These are phyloP conservation scores for Penicillium malachiteum DNA, from an alignment of 495 filamentous ascomycete genomes.

Conservation along the genomic window DNA sequence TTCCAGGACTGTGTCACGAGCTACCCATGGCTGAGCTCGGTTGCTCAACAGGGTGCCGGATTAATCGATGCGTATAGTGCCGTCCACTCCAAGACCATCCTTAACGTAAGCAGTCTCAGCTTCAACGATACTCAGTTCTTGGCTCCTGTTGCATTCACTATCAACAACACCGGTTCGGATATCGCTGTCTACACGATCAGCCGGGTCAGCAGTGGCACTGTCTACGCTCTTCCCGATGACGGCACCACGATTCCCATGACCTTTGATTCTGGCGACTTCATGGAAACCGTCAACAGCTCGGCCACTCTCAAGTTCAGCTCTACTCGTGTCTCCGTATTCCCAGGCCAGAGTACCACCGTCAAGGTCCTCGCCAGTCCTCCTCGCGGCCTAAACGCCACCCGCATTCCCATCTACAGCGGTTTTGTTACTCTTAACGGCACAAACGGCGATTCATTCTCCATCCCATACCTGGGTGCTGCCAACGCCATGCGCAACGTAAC, in stretches of 20 bases:
- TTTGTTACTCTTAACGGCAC: conserved; percentile 35
- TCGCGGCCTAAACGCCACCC: conserved; percentile 15
- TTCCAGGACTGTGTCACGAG: conserved; percentile 49
- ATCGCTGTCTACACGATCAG: conserved; percentile 47
- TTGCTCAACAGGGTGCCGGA: conserved; percentile 57
- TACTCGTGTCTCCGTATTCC: not conserved
- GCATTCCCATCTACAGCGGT: conserved; percentile 37
- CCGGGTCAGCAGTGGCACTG: conserved; percentile 22
- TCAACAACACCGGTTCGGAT: conserved; percentile 50
- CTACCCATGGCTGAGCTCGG: conserved; percentile 45
- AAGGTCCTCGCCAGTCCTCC: conserved; percentile 21
- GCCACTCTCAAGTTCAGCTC: conserved; percentile 11
- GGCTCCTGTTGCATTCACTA: conserved; percentile 42
- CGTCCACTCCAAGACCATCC: conserved; percentile 51
- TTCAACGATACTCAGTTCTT: conserved; percentile 60
- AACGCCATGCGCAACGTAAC: conserved; percentile 18
- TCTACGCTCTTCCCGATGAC: conserved; percentile 24
- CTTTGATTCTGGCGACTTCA: conserved; percentile 20
- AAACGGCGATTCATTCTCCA: conserved; percentile 28
- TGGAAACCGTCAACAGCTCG: conserved; percentile 1
- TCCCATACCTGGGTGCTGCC: conserved; percentile 30
- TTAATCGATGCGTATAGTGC: conserved; percentile 57
- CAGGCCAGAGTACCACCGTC: conserved; percentile 17
- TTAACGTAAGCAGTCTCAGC: conserved; percentile 52
- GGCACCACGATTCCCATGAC: conserved; percentile 10